Evolutionary conservation across 192 early-diverging fungal species (phyloP), one percentile per base, ranked within the genome.

Genomic region (Backusella tuberculispora): DNA sequence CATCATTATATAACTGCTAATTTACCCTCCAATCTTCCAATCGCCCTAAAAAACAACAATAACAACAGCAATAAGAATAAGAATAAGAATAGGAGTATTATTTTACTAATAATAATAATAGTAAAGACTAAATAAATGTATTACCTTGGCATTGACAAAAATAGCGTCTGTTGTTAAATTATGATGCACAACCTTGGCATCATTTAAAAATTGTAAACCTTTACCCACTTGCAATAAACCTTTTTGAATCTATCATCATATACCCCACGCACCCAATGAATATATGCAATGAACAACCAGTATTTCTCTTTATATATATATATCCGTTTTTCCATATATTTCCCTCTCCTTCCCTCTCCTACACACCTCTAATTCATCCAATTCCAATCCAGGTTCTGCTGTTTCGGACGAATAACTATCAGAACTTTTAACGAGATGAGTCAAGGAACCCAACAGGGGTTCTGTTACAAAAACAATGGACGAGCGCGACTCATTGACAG

Each of bases 131-230:
- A 68, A 77, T 29, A 67, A 34, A 42, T 9, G 29, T 34, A 34
- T 72, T 65, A 87, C 88, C 74, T 89, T 90, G n/a, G 86, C 82
- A 72, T 93, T 92, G 60, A 96, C 85, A 85, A 91, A 90, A 12
- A 96, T 84, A 44, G 92, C 86, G 17, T 88, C 85, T 1, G 95
- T 93, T 29, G 83, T 87, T 24, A 96, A 67, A 71, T 92, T 91
- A 6, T 88, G 87, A 71, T 96, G 95, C 67, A 93, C 89, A 41
- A 93, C 82, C 4, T 83, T 85, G 53, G 90, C 93, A 74, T 93
- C 91, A 56, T 94, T 93, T 63, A 93, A 85, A 71, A 96, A 96
- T 64, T 88, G 84, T 8, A 96, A 81, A n/a, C 86, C 94, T 72
- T 88, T 89, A 48, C 87, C 83, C 10, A 94, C 80, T 76, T 93